Percentiles rank a stretch among this genome's conserved stretches.
phyloP scores from a whole-genome alignment of 495 filamentous ascomycete genomes.

The Lasiosphaeria hispida region DNA sequence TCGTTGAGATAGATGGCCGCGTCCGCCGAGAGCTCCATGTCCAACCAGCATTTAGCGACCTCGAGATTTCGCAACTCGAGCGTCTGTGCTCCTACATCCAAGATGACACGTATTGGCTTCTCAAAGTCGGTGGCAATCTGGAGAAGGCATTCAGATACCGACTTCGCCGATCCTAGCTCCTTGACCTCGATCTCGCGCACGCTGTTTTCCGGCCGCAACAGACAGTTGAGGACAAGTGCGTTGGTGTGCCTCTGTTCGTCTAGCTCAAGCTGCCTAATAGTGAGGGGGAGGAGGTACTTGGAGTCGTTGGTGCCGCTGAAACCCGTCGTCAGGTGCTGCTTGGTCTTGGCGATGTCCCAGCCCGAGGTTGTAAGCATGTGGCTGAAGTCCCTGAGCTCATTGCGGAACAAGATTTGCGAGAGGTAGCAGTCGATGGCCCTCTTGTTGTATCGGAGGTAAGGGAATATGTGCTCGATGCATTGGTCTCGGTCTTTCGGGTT shows the following conservation, averaged over 20 bases:
- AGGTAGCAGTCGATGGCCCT: conserved; percentile 62
- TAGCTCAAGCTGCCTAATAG: conserved; percentile 56
- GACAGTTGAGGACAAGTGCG: conserved; percentile 56
- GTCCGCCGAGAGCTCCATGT: no score
- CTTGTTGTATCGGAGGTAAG: conserved; percentile 51
- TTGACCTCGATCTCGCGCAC: no score
- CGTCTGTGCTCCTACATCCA: conserved; percentile 76
- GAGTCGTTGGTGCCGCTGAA: conserved; percentile 77
- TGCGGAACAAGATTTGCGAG: conserved; percentile 60
- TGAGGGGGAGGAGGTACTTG: conserved; percentile 53
- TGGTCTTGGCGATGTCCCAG: conserved; percentile 61
- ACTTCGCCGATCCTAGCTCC: no score
- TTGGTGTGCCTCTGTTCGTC: conserved; percentile 60
- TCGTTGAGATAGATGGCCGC: no score
- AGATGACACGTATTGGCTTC: conserved; percentile 54
- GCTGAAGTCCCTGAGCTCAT: conserved; percentile 62
- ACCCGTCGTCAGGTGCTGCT: conserved; percentile 53
- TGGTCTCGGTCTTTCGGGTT: no score
- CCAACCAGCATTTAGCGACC: no score
- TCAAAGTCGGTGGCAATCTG: no score
- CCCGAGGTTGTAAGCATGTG: conserved; percentile 65
- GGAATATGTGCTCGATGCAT: no score
- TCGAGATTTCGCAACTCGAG: no score
- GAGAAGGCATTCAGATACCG: no score
- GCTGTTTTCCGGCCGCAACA: conserved; percentile 57